Percentiles rank a stretch among this genome's conserved stretches.
phyloP scores from a whole-genome alignment of 371 early-diverging fungal species.

The Mortierella sp. region DNA sequence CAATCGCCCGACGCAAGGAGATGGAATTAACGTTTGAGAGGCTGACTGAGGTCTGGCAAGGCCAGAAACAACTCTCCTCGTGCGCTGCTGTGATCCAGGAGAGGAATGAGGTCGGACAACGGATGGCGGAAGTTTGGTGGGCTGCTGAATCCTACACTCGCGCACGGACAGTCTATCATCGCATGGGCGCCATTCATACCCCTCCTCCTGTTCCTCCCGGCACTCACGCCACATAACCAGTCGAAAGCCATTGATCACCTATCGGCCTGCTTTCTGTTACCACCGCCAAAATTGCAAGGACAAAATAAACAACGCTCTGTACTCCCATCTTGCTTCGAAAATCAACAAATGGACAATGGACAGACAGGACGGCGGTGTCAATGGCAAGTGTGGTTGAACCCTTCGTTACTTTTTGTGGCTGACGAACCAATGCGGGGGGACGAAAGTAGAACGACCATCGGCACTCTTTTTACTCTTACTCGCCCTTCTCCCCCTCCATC shows the following conservation, averaged over 20 bases:
- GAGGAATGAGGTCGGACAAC: constrained; percentile 45
- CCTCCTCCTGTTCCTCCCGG: not conserved
- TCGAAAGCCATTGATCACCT: not conserved
- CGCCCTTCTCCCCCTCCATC: not conserved
- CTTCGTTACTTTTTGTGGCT: not conserved
- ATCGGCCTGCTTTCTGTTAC: not conserved
- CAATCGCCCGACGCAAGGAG: constrained; percentile 33
- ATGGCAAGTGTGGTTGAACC: not conserved
- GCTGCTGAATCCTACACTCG: constrained; percentile 37
- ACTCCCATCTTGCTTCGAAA: not conserved
- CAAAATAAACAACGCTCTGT: not conserved
- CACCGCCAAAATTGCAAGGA: not conserved
- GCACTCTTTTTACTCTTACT: not conserved
- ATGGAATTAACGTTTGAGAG: constrained; percentile 54
- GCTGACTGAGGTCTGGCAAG: constrained; percentile 53
- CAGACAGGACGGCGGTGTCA: not conserved
- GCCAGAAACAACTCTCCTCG: constrained; percentile 48
- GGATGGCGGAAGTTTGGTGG: constrained; percentile 48
- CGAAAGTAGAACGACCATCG: not conserved
- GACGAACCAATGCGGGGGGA: not conserved
- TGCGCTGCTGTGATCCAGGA: constrained; percentile 49
- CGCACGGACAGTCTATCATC: constrained; percentile 45
- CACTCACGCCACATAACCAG: not conserved
- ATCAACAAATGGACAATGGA: not conserved
- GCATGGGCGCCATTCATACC: constrained; percentile 32